Base-by-base conservation (phyloP, 192 early-diverging fungal genomes). In the Podila clonocystis region DNA sequence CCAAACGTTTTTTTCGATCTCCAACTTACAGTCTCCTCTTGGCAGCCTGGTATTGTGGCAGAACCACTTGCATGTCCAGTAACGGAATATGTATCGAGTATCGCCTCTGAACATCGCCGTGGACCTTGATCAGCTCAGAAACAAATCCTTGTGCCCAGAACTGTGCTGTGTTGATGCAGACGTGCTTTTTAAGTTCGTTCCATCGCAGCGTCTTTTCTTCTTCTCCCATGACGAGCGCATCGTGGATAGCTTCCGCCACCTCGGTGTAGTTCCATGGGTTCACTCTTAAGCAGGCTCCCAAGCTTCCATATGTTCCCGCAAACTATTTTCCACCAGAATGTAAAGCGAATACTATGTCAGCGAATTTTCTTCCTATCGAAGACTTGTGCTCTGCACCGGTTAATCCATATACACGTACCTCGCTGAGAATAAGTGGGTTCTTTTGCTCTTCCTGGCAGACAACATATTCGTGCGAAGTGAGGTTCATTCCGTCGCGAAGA, bases 401-500 rank as follows among this genome's bases (percentile, higher is more conserved):
- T 45, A 29, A 34, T 61, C 19, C 9, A 12, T 26, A 2, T 55
- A 26, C 5, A 29, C 50, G 59, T 82, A 89, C 88, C 77, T 99
- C 98, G 74, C 95, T 96, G 12, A 99, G 87, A 61, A 99, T 92
- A 68, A 98, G 83, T 9, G 95, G 93, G 24, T 91, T 91, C 62
- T 91, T 86, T 50, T 90, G 93, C 58, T 93, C 92, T 62, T 93
- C 89, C 74, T 98, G 97, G 76, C 95, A 97, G 19, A 97, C 89
- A 55, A 97, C 92, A 83, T 93, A 98, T 82, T 98, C 96, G 68
- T 98, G 97, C 6, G 93, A 94, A 4, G 95, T 97, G 34, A 96
- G 89, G 83, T 98, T 98, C 98, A 99, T 98, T 33, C 97, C 98
- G 71, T 99, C 98, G 26, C 98, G 91, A 26, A 98, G 85, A 41